These are phyloP conservation scores for Kalanchoe fedtschenkoi DNA, from an alignment of 164 flowering plant species.

Conservation along the genomic window DNA sequence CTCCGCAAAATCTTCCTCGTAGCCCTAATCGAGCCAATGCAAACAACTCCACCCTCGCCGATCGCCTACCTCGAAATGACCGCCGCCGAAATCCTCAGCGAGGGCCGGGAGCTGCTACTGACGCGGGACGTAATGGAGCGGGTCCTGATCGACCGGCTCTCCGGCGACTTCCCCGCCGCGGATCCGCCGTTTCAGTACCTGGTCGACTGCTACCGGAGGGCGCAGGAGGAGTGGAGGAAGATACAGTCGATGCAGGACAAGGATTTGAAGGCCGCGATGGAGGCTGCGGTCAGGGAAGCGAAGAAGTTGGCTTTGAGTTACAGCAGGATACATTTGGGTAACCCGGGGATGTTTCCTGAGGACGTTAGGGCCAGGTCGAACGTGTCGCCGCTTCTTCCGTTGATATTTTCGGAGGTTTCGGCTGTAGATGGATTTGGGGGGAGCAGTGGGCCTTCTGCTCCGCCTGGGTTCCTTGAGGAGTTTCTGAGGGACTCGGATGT, in stretches of 20 bases:
- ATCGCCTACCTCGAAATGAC: slow-evolving; percentile 65
- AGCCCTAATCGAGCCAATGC: slow-evolving; percentile 38
- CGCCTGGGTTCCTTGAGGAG: slow-evolving; percentile 86
- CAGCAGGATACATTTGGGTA: slow-evolving; percentile 64
- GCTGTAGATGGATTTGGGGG: slow-evolving; percentile 50
- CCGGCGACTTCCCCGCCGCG: slow-evolving; percentile 32
- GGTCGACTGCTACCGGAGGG: slow-evolving; percentile 66
- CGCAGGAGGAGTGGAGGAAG: slow-evolving; percentile 69
- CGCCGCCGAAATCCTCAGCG: slow-evolving; percentile 88
- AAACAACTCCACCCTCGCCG: slow-evolving; percentile 30
- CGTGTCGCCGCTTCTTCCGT: slow-evolving; percentile 49
- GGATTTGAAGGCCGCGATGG: slow-evolving; percentile 53
- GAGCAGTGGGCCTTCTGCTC: slow-evolving; percentile 25
- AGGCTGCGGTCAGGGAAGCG: slow-evolving; percentile 40
- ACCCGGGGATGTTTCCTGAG: slow-evolving; percentile 58
- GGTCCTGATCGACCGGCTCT: slow-evolving; percentile 69
- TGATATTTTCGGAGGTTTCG: slow-evolving; percentile 58
- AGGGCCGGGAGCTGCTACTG: slow-evolving; percentile 45
- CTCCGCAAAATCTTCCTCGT: slow-evolving; percentile 72
- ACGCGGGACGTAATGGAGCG: slow-evolving; percentile 65
- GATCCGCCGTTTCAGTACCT: slow-evolving; percentile 73
- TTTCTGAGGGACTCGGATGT: slow-evolving; percentile 71
- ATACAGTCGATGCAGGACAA: slow-evolving; percentile 68
- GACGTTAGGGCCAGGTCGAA: slow-evolving; percentile 6
- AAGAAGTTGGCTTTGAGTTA: slow-evolving; percentile 65